These are phyloP conservation scores for Neurospora intermedia DNA, from an alignment of 495 filamentous ascomycete genomes.

Conservation along the genomic window DNA sequence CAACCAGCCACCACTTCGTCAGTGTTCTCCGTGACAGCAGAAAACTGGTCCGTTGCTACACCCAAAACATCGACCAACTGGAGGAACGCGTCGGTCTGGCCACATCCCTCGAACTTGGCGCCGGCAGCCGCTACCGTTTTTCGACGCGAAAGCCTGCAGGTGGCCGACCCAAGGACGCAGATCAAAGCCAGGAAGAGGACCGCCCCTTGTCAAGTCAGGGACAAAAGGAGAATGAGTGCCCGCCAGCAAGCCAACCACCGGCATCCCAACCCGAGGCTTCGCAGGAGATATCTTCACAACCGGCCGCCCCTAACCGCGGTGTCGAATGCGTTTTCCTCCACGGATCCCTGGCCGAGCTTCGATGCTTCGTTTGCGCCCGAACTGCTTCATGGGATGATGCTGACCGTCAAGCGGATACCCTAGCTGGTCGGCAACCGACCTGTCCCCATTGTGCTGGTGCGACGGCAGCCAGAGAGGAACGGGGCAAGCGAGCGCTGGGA, in stretches of 20 bases:
- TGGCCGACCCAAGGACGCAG: conserved; percentile 16
- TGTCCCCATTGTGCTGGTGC: conserved; percentile 49
- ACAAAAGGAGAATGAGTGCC: not conserved
- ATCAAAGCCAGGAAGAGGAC: conserved; percentile 3
- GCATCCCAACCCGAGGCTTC: not conserved
- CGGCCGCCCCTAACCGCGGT: conserved; percentile 27
- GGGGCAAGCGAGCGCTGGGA: conserved; percentile 51
- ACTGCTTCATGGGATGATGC: conserved; percentile 50
- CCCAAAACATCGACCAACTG: conserved; percentile 62
- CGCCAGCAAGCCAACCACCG: not conserved
- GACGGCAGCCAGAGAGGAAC: conserved; percentile 44
- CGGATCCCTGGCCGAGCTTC: conserved; percentile 47
- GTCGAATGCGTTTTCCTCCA: conserved; percentile 58
- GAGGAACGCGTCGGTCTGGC: conserved; percentile 53
- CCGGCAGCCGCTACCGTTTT: conserved; percentile 44
- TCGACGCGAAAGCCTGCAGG: conserved; percentile 14
- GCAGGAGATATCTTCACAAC: not conserved
- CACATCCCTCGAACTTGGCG: conserved; percentile 41
- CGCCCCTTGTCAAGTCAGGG: not conserved
- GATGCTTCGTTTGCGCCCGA: conserved; percentile 52
- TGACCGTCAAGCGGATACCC: conserved; percentile 32
- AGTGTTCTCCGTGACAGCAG: conserved; percentile 48
- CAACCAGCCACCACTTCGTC: conserved; percentile 50
- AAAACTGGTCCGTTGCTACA: conserved; percentile 55
- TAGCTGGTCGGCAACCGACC: conserved; percentile 49